phyloP scores from a whole-genome alignment of 164 flowering plant genomes.

The Houttuynia cordata region DNA sequence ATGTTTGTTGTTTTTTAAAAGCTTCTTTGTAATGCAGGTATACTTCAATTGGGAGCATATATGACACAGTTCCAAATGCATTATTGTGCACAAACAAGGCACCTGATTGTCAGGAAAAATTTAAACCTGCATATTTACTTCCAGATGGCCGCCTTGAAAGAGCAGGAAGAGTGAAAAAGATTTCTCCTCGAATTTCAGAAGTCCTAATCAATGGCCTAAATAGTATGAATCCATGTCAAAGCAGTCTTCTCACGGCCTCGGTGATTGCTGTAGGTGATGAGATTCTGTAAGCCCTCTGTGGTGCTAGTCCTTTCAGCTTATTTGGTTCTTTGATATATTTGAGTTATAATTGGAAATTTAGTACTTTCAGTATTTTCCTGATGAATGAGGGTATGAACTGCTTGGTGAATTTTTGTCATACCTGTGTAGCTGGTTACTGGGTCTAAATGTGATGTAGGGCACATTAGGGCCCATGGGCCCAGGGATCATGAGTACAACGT shows the following conservation, averaged over 20 bases:
- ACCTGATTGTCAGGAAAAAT: constrained; percentile 32
- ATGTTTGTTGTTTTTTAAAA: not conserved
- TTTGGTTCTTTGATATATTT: too few relatives aligned
- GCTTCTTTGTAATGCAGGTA: constrained; percentile 34
- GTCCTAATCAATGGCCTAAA: constrained; percentile 40
- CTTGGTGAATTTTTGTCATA: too few relatives aligned
- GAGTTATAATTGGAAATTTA: too few relatives aligned
- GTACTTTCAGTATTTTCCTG: too few relatives aligned
- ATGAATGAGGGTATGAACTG: too few relatives aligned
- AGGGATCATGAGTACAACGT: too few relatives aligned
- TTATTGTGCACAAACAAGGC: constrained; percentile 36
- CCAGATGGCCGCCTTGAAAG: constrained; percentile 91
- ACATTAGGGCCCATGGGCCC: too few relatives aligned
- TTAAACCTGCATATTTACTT: constrained; percentile 77
- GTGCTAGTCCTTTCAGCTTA: too few relatives aligned
- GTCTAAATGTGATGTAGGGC: too few relatives aligned
- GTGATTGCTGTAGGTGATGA: constrained; percentile 87
- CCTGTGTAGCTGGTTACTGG: too few relatives aligned
- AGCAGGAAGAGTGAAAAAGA: constrained; percentile 79
- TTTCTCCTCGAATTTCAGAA: constrained; percentile 21
- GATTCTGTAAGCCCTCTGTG: constrained; percentile 66
- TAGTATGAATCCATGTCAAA: constrained; percentile 20
- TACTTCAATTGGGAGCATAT: constrained; percentile 90
- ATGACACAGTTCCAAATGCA: constrained; percentile 90
- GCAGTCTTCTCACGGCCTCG: constrained; percentile 44